Evolutionary conservation across 306 rosid species (phyloP).

Genomic region (Trichosanthes cucumerina): DNA sequence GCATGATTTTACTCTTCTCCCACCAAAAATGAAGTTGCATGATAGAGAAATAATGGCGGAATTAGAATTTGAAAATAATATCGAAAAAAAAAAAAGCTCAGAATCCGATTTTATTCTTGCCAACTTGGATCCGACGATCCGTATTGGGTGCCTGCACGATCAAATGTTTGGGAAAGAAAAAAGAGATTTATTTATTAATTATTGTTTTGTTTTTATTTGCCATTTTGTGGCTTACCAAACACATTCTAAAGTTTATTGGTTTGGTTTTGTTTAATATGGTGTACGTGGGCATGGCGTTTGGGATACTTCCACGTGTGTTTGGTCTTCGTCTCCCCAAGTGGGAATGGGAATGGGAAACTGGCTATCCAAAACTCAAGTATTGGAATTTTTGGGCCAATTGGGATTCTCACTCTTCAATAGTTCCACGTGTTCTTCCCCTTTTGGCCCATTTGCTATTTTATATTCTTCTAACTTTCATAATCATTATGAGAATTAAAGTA

Average conservation of each 20-base stretch:
- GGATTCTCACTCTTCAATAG: neutral
- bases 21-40: neutral
- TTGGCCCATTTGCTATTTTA: neutral
- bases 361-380: neutral
- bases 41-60: neutral
- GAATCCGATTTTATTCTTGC: conserved; percentile 6
- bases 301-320: neutral
- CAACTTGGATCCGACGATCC: neutral
- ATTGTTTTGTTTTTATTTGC: neutral
- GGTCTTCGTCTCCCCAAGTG: neutral
- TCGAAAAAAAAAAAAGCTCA: neutral
- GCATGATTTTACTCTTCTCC: too few species aligned
- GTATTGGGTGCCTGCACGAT: conserved; percentile 8
- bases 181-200: neutral
- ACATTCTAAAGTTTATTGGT: neutral
- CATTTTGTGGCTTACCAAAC: neutral
- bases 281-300: neutral
- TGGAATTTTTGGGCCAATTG: neutral
- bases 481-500: neutral
- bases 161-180: neutral
- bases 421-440: neutral
- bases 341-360: neutral
- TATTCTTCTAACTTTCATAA: neutral
- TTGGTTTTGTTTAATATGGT: neutral
- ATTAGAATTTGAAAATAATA: neutral